Conservation (phyloP, 345 rosid genomes). For the Carallia brachiata region DNA sequence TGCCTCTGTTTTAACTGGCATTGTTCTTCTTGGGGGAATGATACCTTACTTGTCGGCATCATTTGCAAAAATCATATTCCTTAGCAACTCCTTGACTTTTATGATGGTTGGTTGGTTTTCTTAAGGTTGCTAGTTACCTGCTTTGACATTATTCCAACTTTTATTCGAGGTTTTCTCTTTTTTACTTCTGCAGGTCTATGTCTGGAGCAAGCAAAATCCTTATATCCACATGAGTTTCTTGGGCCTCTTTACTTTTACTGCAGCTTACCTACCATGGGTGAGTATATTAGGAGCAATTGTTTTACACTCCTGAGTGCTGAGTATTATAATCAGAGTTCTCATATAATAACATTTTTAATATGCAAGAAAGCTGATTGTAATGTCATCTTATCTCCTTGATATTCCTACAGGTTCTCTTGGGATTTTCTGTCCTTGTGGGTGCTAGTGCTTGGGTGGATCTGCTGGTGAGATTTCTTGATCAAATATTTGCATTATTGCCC, state of each 20-base stretch:
- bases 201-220: slow-evolving; percentile 99
- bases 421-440: slow-evolving; percentile 91
- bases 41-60: slow-evolving; percentile 89
- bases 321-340: not conserved
- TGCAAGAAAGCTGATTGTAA: too few species aligned
- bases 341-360: not conserved
- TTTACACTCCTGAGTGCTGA: not conserved
- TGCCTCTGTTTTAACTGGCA: slow-evolving; percentile 80
- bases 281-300: slow-evolving; percentile 25
- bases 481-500: not conserved
- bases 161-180: not conserved
- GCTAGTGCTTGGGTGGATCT: slow-evolving; percentile 97
- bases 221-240: slow-evolving; percentile 97
- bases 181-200: slow-evolving; percentile 62
- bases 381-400: not conserved
- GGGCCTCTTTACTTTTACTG: slow-evolving; percentile 92
- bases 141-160: slow-evolving; percentile 6
- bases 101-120: slow-evolving; percentile 76
- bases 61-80: slow-evolving; percentile 88
- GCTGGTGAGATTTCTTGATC: slow-evolving; percentile 48
- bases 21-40: slow-evolving; percentile 90
- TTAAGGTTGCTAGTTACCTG: slow-evolving; percentile 3
- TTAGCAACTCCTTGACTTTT: slow-evolving; percentile 96
- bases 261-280: slow-evolving; percentile 97
- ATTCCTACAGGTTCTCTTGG: slow-evolving; percentile 74